Evolutionary conservation across 331 rosid species (phyloP), one percentile per base, ranked within the genome.

Genomic region (Acacia pycnantha): DNA sequence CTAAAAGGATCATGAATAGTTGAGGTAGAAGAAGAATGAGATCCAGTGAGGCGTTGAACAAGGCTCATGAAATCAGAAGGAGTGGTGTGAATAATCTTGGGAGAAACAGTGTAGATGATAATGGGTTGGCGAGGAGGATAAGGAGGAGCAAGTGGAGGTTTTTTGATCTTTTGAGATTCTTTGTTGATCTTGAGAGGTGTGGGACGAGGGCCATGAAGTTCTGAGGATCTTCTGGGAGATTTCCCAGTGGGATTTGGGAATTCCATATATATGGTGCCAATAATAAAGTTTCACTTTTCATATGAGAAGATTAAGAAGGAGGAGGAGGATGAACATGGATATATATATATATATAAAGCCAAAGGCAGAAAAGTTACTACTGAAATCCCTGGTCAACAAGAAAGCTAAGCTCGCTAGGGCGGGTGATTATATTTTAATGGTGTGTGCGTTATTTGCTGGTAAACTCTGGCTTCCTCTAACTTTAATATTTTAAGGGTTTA

Each of bases 191-290:
- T 91, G 11, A 94, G 88, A 47, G 94, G 96, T 0, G 92, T 13
- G 9, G 97, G 98, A 22, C 97, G 90, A 6, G 94, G 92, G 1
- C 97, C 98, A 79, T 89, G 97, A 15, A 94, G 91, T 84, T 92
- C 94, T 82, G 51, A 70, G 9, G 74, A 70, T 70, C 86, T 90
- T 83, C 85, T 87, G 2, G 96, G 94, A 11, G 94, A 91, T 77
- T 82, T 93, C 47, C 90, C 88, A 0, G 43, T 13, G 70, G 70
- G 70, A 31, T 64, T 16, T 12, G 90, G 78, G 67, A 78, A 85
- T 3, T 91, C 85, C 95, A 92, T 92, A 50, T 43, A 9, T 2
- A 8, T 7, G 77, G 18, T 79, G 78, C 18, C 46, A 31, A 37
- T 37, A 37, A 37, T 37, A 43, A 73, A 43, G 18, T 11, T 41